A percentile compares a stretch with the other conserved stretches of the same genome.
Evolutionary conservation across 495 filamentous ascomycete species (phyloP).

Genomic region (Neurospora hispaniola): DNA sequence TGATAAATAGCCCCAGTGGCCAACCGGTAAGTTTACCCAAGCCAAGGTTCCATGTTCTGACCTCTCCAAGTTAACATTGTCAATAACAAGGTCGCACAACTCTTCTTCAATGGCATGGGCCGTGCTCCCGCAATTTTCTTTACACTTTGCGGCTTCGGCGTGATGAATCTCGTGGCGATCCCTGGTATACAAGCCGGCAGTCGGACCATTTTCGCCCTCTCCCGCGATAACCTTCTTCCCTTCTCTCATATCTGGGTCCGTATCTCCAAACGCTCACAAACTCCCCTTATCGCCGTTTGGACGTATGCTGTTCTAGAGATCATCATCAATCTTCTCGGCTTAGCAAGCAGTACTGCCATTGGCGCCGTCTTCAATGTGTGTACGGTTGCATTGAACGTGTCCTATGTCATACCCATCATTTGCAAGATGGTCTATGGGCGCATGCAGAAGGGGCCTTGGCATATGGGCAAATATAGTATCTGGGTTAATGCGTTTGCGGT

Average conservation of each 20-base stretch:
- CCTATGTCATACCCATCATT: conserved; percentile 50
- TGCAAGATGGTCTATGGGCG: conserved; percentile 48
- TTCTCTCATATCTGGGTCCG: conserved; percentile 44
- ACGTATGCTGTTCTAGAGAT: conserved; percentile 46
- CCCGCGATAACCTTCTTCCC: conserved; percentile 49
- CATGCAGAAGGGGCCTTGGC: conserved; percentile 51
- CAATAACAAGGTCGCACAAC: conserved; percentile 37
- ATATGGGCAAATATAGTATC: conserved; percentile 39
- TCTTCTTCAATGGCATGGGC: conserved; percentile 53
- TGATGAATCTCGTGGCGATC: conserved; percentile 50
- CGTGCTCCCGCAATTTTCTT: conserved; percentile 48
- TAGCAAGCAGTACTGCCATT: conserved; percentile 52
- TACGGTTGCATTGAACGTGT: conserved; percentile 53
- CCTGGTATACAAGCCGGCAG: conserved; percentile 52
- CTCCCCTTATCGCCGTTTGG: conserved; percentile 53
- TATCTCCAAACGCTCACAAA: conserved; percentile 41
- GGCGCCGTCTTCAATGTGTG: conserved; percentile 53
- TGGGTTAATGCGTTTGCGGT: conserved; percentile 44
- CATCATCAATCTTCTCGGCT: conserved; percentile 51
- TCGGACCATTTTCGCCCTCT: conserved; percentile 53
- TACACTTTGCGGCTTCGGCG: conserved; percentile 47
- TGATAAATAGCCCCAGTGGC: conserved; percentile 35
- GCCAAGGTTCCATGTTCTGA: not conserved
- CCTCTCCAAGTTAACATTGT: not conserved
- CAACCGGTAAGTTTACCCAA: conserved; percentile 35